Base-by-base conservation (phyloP, 352 stramenopile genomes). In the Phytopythium vexans region DNA sequence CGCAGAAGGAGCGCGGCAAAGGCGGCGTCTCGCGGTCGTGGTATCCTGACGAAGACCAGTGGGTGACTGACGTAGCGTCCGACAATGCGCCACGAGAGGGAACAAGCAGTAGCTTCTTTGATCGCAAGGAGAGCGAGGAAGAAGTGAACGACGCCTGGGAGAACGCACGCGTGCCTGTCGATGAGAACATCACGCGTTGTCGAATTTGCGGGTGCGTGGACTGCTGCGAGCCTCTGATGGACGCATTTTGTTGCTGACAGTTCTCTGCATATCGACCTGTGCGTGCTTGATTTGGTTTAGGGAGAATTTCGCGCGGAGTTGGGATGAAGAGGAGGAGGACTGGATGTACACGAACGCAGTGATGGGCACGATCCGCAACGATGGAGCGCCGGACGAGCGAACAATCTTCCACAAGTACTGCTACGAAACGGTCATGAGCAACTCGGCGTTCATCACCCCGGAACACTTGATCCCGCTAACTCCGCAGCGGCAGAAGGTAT, bases 321-420 rank as follows among this genome's bases (percentile, higher is more conserved):
- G 82, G 81, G 78, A 93, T 40, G 85, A 95, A 80, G 85, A 95
- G 33, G 85, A 95, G 42, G 85, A 95, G 48, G 85, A 95, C 33
- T 95, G 85, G 85, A 90, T 95, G 83, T 95, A 95, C 63, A 92
- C 79, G 55, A 94, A 94, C 54, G 85, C 85, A 1, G 78, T 94
- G 31, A 62, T 78, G n/a, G 85, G 77, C 8, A 84, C 70, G 46
- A 89, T 94, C 43, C 77, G 89, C 54, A 68, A 89, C 43, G 64
- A 64, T 31, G 58, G 55, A 7, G 52, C 62, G 0, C 63, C 70
- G 3, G 66, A 69, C 11, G 68, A 71, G 16, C 49, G 58, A 14
- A 92, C 83, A 3, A 95, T 95, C 44, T 93, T 95, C 59, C 85
- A 95, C 78, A 93, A 93, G 67, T 94, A 92, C 51, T 95, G 85